These are phyloP conservation scores for Thelonectria blattea DNA, from an alignment of 2,329 filamentous ascomycete species.

Conservation along the genomic window DNA sequence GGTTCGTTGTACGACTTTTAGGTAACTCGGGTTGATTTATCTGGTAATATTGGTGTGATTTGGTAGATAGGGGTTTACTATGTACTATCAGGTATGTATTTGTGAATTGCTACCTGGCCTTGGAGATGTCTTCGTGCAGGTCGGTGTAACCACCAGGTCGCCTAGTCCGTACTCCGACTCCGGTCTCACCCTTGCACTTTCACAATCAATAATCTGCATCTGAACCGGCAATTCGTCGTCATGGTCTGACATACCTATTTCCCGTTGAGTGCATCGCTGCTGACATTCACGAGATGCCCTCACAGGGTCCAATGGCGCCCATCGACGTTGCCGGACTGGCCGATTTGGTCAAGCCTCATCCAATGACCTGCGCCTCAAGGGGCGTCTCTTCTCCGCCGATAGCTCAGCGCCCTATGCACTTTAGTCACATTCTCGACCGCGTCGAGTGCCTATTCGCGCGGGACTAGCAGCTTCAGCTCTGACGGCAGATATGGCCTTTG, in stretches of 20 bases:
- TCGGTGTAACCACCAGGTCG: too few relatives aligned
- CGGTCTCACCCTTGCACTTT: too few relatives aligned
- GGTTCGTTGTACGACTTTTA: too few relatives aligned
- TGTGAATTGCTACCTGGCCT: too few relatives aligned
- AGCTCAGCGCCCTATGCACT: neutral
- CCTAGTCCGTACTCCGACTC: too few relatives aligned
- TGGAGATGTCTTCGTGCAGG: too few relatives aligned
- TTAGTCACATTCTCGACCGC: conserved; percentile 5
- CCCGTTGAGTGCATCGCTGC: neutral
- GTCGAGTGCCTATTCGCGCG: neutral
- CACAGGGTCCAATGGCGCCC: neutral
- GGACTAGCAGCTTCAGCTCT: neutral
- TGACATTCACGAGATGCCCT: neutral
- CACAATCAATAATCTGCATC: too few relatives aligned
- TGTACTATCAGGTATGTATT: too few relatives aligned
- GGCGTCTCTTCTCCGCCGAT: neutral
- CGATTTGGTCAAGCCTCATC: neutral
- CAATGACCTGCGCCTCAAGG: conserved; percentile 6
- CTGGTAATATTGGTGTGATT: too few relatives aligned
- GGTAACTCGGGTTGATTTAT: too few relatives aligned
- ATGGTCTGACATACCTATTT: neutral
- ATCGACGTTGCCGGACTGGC: neutral
- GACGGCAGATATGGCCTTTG: neutral
- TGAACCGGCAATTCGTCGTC: neutral
- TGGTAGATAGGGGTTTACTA: too few relatives aligned